Base-by-base conservation (phyloP, 305 asterid genomes). In the Fraxinus baroniana region DNA sequence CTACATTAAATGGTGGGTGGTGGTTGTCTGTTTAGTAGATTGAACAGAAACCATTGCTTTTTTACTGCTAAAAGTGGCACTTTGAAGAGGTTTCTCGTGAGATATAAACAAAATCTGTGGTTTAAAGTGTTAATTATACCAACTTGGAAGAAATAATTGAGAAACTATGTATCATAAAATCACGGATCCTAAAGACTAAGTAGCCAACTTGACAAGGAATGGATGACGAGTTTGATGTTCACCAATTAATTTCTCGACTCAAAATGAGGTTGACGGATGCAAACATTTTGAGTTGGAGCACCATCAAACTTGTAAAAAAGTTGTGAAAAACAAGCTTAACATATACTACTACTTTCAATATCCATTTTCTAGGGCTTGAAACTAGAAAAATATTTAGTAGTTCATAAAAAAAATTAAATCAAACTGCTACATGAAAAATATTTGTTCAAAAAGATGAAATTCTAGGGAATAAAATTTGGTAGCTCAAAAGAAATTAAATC, bases 1-100 rank as follows among this genome's bases (percentile, higher is more conserved):
- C 13, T 73, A 76, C 35, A 24, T 64, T 66, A 26, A 26, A n/a
- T 64, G 81, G 83, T 57, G 82, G 86, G 33, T 30, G 33, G 33
- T 79, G 79, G 87, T 78, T 74, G 82, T 44, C 82, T 77, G 74
- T 30, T 81, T 55, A 68, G 28, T 37, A 66, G 18, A 70, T 79
- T 44, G 17, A 78, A 81, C 74, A 24, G 18, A 71, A 72, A 44
- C 79, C 78, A 64, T 26, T 72, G 78, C 72, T 68, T 49, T 82
- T 36, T 28, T 52, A 30, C 80, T 75, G 55, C 74, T 36, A 68
- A 85, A 77, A 71, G 70, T 71, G 73, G 26, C 26, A 15, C 52
- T 62, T 37, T n/a, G 55, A 82, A 79, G 84, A 84, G 87, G 78
- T 74, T 41, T 87, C 91, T 78, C 90, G 91, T 88, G 92, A 85